Conservation (phyloP, 2,329 filamentous ascomycete genomes). For the Gliomastix tumulicola region DNA sequence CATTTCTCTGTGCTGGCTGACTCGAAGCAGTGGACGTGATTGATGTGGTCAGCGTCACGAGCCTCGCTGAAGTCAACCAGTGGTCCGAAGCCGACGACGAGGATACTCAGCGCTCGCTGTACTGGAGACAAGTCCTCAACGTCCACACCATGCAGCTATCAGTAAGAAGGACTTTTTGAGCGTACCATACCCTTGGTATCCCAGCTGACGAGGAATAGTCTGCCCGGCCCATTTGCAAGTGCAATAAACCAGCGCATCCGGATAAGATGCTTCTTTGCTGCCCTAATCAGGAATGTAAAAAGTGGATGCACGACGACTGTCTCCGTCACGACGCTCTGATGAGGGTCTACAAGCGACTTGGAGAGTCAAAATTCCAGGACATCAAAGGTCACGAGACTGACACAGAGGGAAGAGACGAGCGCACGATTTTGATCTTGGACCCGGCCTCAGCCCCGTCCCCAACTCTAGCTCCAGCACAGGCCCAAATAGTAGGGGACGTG, state of each 20-base stretch:
- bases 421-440: too few relatives aligned
- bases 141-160: conserved; percentile 50
- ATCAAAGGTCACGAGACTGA: too few relatives aligned
- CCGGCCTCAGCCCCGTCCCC: too few relatives aligned
- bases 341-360: conserved; percentile 41
- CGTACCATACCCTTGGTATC: too few relatives aligned
- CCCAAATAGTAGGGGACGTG: too few relatives aligned
- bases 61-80: conserved; percentile 52
- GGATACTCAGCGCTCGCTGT: conserved; percentile 50
- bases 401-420: too few relatives aligned
- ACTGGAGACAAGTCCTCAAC: conserved; percentile 60
- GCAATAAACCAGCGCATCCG: conserved; percentile 53
- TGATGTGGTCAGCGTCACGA: conserved; percentile 63
- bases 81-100: conserved; percentile 66
- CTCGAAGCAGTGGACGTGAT: conserved; percentile 58
- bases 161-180: too few relatives aligned
- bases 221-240: conserved; percentile 51
- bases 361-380: too few relatives aligned
- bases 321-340: conserved; percentile 48
- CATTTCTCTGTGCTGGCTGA: not conserved
- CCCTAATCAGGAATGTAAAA: conserved; percentile 43
- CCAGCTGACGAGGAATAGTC: conserved; percentile 31
- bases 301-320: conserved; percentile 59
- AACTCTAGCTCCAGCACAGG: too few relatives aligned
- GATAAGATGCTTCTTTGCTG: conserved; percentile 55